Percentiles rank a stretch among this genome's conserved stretches.
Evolutionary conservation across 2,329 filamentous ascomycete species (phyloP).

Genomic region (Aspergillus sp.): DNA sequence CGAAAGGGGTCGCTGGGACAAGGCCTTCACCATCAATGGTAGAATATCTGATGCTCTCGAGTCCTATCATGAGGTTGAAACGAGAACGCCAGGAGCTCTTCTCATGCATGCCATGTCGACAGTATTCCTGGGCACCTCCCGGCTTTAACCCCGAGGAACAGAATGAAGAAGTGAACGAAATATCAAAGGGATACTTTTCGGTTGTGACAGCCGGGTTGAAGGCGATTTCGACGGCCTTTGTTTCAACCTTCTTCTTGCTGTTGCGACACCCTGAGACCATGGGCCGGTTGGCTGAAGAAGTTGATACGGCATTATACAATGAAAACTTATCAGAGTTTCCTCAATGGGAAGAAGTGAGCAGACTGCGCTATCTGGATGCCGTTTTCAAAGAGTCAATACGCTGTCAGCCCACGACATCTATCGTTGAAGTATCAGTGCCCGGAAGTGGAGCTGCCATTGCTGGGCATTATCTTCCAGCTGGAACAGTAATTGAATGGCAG

Average conservation of each 20-base stretch:
- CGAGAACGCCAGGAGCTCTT: not conserved
- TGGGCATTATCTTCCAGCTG: conserved; percentile 28
- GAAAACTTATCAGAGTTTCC: conserved; percentile 17
- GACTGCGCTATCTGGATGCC: conserved; percentile 30
- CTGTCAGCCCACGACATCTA: conserved; percentile 29
- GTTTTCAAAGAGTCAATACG: conserved; percentile 34
- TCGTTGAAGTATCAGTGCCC: conserved; percentile 29
- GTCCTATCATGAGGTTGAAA: not conserved
- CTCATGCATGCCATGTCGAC: not conserved
- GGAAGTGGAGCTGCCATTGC: conserved; percentile 20
- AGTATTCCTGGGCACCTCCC: not conserved
- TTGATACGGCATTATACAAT: conserved; percentile 24
- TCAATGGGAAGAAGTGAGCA: conserved; percentile 16
- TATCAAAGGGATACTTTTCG: not conserved
- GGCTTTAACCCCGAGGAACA: not conserved
- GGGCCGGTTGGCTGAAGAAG: conserved; percentile 31
- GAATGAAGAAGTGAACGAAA: not conserved
- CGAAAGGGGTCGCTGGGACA: not conserved
- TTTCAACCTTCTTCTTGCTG: conserved; percentile 32
- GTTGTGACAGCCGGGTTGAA: not conserved
- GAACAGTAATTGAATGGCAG: conserved; percentile 38
- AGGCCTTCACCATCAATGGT: not conserved
- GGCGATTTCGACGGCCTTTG: not conserved
- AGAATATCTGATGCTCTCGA: not conserved
- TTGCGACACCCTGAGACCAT: conserved; percentile 24